Base-by-base conservation (phyloP, 2,329 filamentous ascomycete species). In the Neophaeococcomyces aloes region DNA sequence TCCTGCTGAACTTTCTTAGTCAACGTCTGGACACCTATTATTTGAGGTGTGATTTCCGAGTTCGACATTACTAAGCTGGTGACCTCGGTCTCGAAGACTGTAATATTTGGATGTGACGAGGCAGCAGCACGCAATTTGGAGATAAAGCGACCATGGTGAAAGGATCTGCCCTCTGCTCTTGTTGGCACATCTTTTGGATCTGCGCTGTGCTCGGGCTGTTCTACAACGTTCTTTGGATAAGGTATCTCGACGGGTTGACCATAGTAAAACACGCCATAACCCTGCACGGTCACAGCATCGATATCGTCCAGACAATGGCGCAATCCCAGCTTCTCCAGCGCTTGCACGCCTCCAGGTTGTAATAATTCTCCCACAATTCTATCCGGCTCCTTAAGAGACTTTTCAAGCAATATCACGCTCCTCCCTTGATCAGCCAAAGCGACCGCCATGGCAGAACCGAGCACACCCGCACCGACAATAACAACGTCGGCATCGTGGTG, bases 81-180 rank as follows among this genome's bases (percentile, higher is more conserved):
- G 15, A 83, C 91, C 53, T 88, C 89, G 10, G 86, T 91, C 69
- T 98, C 91, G 53, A 96, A 75, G 23, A 96, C 76, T 17, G 83
- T 88, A 55, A 98, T 86, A 60, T 95, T 94, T 50, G 80, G 72
- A 58, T 88, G 81, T 14, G 66, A 71, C 58, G 78, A 66, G 45
- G 87, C 91, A 19, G 85, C 81, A 55, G 74, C 73, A 47, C 91
- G 78, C 52, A 98, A 68, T 59, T 85, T 80, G 65, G 74, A 78
- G 56, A 98, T 86, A 65, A 98, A 95, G 54, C 86, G 78, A 36
- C 91, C 91, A 66, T 98, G 91, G 68, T 98, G 91, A 62, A 98
- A 98, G 36, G 76, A 76, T 49, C 83, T 72, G 30, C 91, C 91
- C 58, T 86, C 74, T 2, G 83, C 80, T 50, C 71, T 65, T 53